Conservation (phyloP, 495 filamentous ascomycete species). For the Aspergillus ellipticus region DNA sequence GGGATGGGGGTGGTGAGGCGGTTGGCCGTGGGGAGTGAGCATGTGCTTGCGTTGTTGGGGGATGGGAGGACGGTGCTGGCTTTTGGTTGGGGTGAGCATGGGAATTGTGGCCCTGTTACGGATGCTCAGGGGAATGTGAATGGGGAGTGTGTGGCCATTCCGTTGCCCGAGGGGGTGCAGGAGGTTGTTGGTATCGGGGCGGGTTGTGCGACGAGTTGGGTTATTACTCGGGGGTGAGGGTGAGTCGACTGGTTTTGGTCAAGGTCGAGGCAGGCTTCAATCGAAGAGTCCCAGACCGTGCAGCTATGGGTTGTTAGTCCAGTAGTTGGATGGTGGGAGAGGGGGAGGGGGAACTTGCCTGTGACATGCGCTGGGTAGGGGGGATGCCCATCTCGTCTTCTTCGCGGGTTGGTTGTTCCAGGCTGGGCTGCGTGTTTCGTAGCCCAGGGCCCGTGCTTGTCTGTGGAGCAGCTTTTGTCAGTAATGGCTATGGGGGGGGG, state of each 20-base stretch:
- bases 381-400: slow-evolving; percentile 43
- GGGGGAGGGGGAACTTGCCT: slow-evolving; percentile 29
- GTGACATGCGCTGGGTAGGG: slow-evolving; percentile 50
- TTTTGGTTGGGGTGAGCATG: slow-evolving; percentile 98
- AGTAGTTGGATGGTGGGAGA: neutral
- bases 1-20: slow-evolving; percentile 46
- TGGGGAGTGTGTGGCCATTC: slow-evolving; percentile 58
- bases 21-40: slow-evolving; percentile 84
- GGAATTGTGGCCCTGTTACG: slow-evolving; percentile 77
- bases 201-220: slow-evolving; percentile 87
- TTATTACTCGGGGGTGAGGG: slow-evolving; percentile 41
- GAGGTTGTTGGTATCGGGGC: slow-evolving; percentile 61
- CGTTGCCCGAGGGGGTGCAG: slow-evolving; percentile 30
- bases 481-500: slow-evolving; percentile 17
- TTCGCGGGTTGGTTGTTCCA: slow-evolving; percentile 5
- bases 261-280: slow-evolving; percentile 14
- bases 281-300: slow-evolving; percentile 46
- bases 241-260: neutral
- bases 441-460: slow-evolving; percentile 25
- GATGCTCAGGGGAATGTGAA: slow-evolving; percentile 61
- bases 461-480: slow-evolving; percentile 18
- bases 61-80: slow-evolving; percentile 57
- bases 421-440: slow-evolving; percentile 17
- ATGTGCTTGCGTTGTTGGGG: slow-evolving; percentile 64
- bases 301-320: slow-evolving; percentile 28